Base-by-base conservation (phyloP, 306 rosid genomes). In the Prunus mongolica region DNA sequence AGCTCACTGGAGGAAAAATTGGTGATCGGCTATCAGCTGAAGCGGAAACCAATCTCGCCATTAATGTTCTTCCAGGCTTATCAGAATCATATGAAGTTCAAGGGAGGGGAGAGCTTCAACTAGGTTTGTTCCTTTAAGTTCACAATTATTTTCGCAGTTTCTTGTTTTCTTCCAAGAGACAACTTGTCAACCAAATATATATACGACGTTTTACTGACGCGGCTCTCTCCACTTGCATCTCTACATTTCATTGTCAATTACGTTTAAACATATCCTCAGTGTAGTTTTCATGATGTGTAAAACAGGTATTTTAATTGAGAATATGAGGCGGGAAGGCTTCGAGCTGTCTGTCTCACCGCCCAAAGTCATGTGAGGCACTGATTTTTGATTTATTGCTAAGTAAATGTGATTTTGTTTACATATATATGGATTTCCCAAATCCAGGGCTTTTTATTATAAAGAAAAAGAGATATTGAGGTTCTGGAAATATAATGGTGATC, bases 51-150 rank as follows among this genome's bases (percentile, higher is more conserved):
- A 95, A 95, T 85, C 97, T 95, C 71, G 99, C 99, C 75, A 90
- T 95, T 80, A 95, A 92, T 90, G 97, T 92, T 81, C 87, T 95
- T 75, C 97, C 99, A 18, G 99, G 97, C 75, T 77, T 92, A 79
- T 87, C 97, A 52, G 99, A 95, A 55, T 88, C 97, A 50, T 95
- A 41, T 80, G 99, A 95, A 91, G 99, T 95, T 82, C 99, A 92
- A 84, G 99, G 99, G 81, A 91, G 97, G 79, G 99, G 99, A 85
- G 99, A 95, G 88, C 92, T 95, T 79, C 99, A 95, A 84, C 85
- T 95, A 51, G 99, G 99, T 90, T 69, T 82, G 92, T 80, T 82
- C 80, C 73, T 77, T 75, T 76, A 67, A 58, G 30, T 69, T 65
- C 73, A 69, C 69, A 81, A 69, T 71, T 76, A 19, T 76, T 14